Evolutionary conservation across 2,329 filamentous ascomycete species (phyloP).

Genomic region (Penicillium sp.): DNA sequence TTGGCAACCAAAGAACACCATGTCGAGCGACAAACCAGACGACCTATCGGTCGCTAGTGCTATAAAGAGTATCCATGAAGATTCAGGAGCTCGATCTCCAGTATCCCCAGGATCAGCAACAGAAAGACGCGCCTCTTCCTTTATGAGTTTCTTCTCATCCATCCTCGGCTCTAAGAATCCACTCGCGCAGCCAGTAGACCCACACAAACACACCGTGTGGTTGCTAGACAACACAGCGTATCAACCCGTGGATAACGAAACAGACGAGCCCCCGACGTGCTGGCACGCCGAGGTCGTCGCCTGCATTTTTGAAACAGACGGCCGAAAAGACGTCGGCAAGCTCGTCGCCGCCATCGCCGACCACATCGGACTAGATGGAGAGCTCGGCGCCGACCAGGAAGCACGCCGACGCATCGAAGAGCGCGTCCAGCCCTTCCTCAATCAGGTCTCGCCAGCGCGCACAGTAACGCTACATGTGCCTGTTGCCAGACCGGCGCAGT

Average conservation of each 20-base stretch:
- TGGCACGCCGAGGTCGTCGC: conserved; percentile 85
- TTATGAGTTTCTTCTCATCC: conserved; percentile 29
- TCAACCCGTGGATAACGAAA: conserved; percentile 43
- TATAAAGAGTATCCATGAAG: background rate
- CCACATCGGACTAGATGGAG: conserved; percentile 64
- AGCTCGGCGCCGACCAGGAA: conserved; percentile 46
- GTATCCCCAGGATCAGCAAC: conserved; percentile 1
- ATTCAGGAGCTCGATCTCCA: background rate
- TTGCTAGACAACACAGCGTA: conserved; percentile 87
- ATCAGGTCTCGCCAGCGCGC: conserved; percentile 69
- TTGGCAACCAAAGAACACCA: conserved; percentile 1
- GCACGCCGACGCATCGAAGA: conserved; percentile 64
- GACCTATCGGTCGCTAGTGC: conserved; percentile 10
- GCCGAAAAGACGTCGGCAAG: conserved; percentile 65
- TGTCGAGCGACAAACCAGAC: conserved; percentile 12
- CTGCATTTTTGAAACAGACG: conserved; percentile 73
- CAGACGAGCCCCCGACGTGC: conserved; percentile 20
- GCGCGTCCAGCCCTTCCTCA: conserved; percentile 65
- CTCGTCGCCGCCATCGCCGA: conserved; percentile 69
- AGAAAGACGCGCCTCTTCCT: conserved; percentile 17
- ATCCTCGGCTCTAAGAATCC: conserved; percentile 53
- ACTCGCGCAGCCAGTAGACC: conserved; percentile 58
- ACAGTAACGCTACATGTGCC: conserved; percentile 64
- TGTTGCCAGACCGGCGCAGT: conserved; percentile 46
- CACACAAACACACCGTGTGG: conserved; percentile 74